Evolutionary conservation across 2,329 filamentous ascomycete genomes (phyloP).

Genomic region (Lasiodiplodia gonubiensis): DNA sequence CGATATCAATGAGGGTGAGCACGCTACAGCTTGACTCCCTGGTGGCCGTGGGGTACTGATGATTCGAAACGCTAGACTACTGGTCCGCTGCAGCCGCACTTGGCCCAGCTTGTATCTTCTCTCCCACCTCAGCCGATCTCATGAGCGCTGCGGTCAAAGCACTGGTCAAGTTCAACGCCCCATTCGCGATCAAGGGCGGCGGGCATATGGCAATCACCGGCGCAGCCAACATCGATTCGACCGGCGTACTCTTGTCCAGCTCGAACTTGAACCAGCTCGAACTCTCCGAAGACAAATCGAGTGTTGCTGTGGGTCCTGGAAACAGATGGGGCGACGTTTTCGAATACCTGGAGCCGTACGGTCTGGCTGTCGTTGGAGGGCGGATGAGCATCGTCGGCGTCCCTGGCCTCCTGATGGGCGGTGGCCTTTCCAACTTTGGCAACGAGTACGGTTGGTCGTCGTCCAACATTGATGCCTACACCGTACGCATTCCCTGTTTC

Average conservation of each 20-base stretch:
- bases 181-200: slow-evolving; percentile 36
- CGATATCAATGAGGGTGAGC: neutral
- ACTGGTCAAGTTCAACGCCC: slow-evolving; percentile 1
- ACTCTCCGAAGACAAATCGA: slow-evolving; percentile 36
- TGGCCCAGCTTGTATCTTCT: slow-evolving; percentile 29
- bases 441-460: slow-evolving; percentile 55
- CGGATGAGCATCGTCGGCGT: slow-evolving; percentile 54
- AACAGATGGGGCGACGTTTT: slow-evolving; percentile 41
- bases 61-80: neutral
- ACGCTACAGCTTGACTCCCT: neutral
- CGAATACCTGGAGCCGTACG: slow-evolving; percentile 33
- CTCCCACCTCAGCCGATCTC: neutral
- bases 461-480: slow-evolving; percentile 54
- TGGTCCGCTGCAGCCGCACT: slow-evolving; percentile 4
- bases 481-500: slow-evolving; percentile 48
- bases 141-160: slow-evolving; percentile 2
- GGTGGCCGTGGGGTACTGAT: too few relatives aligned
- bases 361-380: slow-evolving; percentile 37
- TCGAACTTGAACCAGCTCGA: slow-evolving; percentile 35
- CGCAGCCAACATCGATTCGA: slow-evolving; percentile 24
- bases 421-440: slow-evolving; percentile 38
- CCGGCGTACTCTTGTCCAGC: slow-evolving; percentile 33
- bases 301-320: slow-evolving; percentile 38
- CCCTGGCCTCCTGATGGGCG: slow-evolving; percentile 55
- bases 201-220: slow-evolving; percentile 37